Base-by-base conservation (phyloP, 1,139 yeast species). In the Hemisphaericaspora lyxosophila region DNA sequence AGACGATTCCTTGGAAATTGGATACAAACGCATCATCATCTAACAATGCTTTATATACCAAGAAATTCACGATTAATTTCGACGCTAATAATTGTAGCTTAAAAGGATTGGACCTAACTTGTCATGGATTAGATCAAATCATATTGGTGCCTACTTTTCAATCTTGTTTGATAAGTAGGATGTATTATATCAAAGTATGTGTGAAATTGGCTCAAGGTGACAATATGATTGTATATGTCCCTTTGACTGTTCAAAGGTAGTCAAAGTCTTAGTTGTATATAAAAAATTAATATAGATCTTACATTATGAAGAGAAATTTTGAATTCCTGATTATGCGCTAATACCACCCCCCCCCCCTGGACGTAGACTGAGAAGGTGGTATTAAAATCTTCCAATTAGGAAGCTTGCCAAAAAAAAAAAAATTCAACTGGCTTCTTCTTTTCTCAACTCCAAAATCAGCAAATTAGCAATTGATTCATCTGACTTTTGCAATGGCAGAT, bases 71-170 rank as follows among this genome's bases (percentile, higher is more conserved):
- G 8, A 31, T 67, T 8, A 42, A 46, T 8, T 35, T 67, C 34
- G 58, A 65, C 42, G 47, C 64, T 22, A 48, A 50, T 33, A 54
- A 52, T 14, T 57, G 63, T 37, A 52, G 49, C 33, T 45, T 63
- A 19, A 65, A 64, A 44, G 57, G 57, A 5, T 39, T 51, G 6
- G 59, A 54, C 19, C 47, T 46, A 16, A 47, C 44, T 7, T 45
- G 47, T 23, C 54, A 54, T 23, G 64, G 64, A 28, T 62, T 54
- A 43, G 69, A 53, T 41, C 48, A 44, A 39, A 51, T 60, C 37
- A 73, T 82, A 0, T 56, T 80, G 43, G 70, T 78, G 3, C 85
- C 85, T 1, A 72, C 68, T 43, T 76, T 78, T 54, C 85, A 80
- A 51, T 70, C 70, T 33, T 80, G 85, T 53, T 55, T 73, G 34